Evolutionary conservation across 176 grass and related monocot species (phyloP).

Genomic region (Carex cristatella): DNA sequence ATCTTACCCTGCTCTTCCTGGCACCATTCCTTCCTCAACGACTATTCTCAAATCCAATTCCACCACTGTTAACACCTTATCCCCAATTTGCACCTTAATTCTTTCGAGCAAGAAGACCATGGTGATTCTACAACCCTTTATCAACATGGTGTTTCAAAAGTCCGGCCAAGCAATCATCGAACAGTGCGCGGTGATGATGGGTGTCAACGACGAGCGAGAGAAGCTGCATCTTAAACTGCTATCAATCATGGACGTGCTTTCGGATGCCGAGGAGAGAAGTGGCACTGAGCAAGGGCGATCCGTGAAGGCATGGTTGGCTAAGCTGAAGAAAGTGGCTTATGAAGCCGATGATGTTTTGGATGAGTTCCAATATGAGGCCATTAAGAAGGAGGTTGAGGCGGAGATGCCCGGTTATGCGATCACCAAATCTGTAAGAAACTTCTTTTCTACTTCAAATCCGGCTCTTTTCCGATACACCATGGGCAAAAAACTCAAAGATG

Average conservation of each 20-base stretch:
- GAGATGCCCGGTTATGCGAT: neutral
- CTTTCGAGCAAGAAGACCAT: neutral
- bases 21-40: too few relatives aligned
- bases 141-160: neutral
- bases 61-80: too few relatives aligned
- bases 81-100: neutral
- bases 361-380: constrained; percentile 17
- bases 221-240: neutral
- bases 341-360: constrained; percentile 37
- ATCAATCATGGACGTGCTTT: neutral
- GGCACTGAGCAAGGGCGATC: neutral
- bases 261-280: constrained; percentile 7
- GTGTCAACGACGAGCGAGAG: neutral
- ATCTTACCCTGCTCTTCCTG: too few relatives aligned
- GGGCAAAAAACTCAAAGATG: constrained; percentile 10
- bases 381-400: constrained; percentile 6
- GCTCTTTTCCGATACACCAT: constrained; percentile 6
- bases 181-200: neutral
- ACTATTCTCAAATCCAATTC: too few relatives aligned
- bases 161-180: neutral
- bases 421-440: neutral
- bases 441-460: neutral
- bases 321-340: constrained; percentile 6
- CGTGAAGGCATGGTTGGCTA: constrained; percentile 13
- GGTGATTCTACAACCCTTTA: neutral